Percentiles rank a stretch among this genome's conserved stretches.
phyloP scores from a whole-genome alignment of 2,329 filamentous ascomycete genomes.

The Teratosphaeriaceae sp. region DNA sequence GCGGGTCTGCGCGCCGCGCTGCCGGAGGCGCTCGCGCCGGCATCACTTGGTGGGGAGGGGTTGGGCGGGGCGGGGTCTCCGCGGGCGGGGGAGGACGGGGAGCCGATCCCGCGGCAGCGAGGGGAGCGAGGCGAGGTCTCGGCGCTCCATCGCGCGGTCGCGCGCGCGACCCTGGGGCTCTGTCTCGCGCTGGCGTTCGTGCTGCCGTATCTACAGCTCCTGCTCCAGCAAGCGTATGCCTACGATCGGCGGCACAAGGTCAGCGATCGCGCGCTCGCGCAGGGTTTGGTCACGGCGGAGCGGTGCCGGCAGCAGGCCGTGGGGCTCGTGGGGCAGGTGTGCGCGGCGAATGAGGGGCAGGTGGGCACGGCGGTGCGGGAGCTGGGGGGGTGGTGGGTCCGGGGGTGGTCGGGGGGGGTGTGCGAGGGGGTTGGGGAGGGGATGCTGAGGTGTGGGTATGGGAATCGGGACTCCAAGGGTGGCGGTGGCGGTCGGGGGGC shows the following conservation, averaged over 20 bases:
- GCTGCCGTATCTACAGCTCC: conserved; percentile 52
- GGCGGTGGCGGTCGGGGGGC: too few species aligned
- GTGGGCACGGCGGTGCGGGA: conserved; percentile 54
- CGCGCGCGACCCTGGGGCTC: conserved; percentile 16
- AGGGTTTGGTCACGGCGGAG: conserved; percentile 48
- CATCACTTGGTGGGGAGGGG: not conserved
- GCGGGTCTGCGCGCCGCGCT: conserved; percentile 47
- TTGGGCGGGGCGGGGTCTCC: too few species aligned
- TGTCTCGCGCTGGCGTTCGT: conserved; percentile 56
- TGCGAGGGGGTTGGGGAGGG: conserved; percentile 57
- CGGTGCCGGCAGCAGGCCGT: conserved; percentile 47
- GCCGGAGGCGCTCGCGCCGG: conserved; percentile 27
- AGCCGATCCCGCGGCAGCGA: too few species aligned
- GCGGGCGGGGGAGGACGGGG: too few species aligned
- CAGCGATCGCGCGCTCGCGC: conserved; percentile 50
- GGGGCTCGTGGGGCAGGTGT: conserved; percentile 48
- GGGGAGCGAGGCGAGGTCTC: conserved; percentile 10
- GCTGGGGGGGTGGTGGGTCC: conserved; percentile 54
- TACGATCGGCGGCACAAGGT: conserved; percentile 63
- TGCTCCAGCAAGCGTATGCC: conserved; percentile 49
- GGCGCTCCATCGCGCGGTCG: conserved; percentile 17
- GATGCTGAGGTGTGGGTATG: conserved; percentile 39
- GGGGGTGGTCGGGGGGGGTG: conserved; percentile 59
- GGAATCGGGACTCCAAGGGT: not conserved
- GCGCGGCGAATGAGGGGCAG: conserved; percentile 57